Percentiles rank a stretch among this genome's conserved stretches.
Conservation (phyloP, 2,329 filamentous ascomycete genomes). For the Xylariaceae sp. region DNA sequence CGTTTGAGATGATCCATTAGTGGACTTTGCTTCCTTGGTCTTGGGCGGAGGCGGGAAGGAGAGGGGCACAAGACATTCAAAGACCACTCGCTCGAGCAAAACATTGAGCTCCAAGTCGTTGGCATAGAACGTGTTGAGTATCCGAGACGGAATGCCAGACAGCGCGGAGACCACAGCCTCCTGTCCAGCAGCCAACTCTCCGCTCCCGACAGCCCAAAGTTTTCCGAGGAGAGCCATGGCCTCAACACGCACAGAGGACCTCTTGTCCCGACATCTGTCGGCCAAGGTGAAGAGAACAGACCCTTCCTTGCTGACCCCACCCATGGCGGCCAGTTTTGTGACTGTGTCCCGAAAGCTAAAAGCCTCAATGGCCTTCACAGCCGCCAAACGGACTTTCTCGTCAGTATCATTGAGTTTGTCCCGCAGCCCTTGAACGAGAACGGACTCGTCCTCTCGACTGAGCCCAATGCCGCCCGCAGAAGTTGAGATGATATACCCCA, state of each 20-base stretch:
- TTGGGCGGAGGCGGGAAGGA: slow-evolving; percentile 68
- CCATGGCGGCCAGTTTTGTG: slow-evolving; percentile 69
- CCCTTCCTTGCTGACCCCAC: slow-evolving; percentile 65
- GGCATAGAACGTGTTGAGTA: slow-evolving; percentile 82
- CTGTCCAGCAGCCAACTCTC: slow-evolving; percentile 77
- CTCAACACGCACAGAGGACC: slow-evolving; percentile 70
- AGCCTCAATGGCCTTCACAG: slow-evolving; percentile 74
- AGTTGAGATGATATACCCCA: slow-evolving; percentile 82
- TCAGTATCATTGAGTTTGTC: slow-evolving; percentile 83
- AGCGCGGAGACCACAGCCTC: slow-evolving; percentile 69
- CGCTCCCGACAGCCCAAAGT: slow-evolving; percentile 88
- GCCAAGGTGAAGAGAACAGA: slow-evolving; percentile 77
- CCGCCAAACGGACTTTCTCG: slow-evolving; percentile 82
- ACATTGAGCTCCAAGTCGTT: slow-evolving; percentile 84
- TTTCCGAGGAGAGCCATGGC: slow-evolving; percentile 78
- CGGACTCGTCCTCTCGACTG: slow-evolving; percentile 71
- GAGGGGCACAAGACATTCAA: slow-evolving; percentile 84
- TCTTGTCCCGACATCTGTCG: slow-evolving; percentile 83
- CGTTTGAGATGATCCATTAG: slow-evolving; percentile 44
- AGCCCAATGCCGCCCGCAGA: slow-evolving; percentile 85
- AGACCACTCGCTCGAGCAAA: slow-evolving; percentile 75
- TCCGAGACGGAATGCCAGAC: slow-evolving; percentile 72
- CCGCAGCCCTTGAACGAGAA: slow-evolving; percentile 64
- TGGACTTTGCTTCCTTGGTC: slow-evolving; percentile 52
- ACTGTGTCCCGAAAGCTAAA: slow-evolving; percentile 78